phyloP scores from a whole-genome alignment of 208 protist genomes.

The Trypanosoma avium region DNA sequence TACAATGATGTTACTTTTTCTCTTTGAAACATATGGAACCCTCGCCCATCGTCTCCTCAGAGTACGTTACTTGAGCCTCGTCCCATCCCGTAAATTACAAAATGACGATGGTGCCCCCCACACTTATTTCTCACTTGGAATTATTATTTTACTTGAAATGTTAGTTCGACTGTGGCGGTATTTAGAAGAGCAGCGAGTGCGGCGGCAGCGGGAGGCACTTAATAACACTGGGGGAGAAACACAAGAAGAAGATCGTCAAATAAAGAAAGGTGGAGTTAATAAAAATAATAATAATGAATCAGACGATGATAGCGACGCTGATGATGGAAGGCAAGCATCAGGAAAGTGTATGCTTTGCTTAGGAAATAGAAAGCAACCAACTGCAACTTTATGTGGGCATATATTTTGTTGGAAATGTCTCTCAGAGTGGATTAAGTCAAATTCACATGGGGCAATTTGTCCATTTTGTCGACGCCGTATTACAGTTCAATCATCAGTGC shows the following conservation, averaged over 20 bases:
- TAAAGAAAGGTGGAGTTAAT: too few species aligned
- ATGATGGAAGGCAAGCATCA: slow-evolving; percentile 29
- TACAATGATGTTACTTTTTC: slow-evolving; percentile 56
- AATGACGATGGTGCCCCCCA: slow-evolving; percentile 56
- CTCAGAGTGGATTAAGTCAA: slow-evolving; percentile 83
- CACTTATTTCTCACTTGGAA: slow-evolving; percentile 66
- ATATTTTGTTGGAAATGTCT: slow-evolving; percentile 91
- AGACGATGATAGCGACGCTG: slow-evolving; percentile 40
- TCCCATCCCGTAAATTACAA: slow-evolving; percentile 50
- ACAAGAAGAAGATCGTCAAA: too few species aligned
- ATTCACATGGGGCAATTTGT: slow-evolving; percentile 69
- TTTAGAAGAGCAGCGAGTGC: slow-evolving; percentile 25
- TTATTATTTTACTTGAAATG: slow-evolving; percentile 74
- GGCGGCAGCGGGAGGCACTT: background rate
- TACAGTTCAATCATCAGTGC: slow-evolving; percentile 69
- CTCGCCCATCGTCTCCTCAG: slow-evolving; percentile 62
- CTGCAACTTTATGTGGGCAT: slow-evolving; percentile 81
- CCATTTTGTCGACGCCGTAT: slow-evolving; percentile 88
- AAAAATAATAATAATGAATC: slow-evolving; percentile 8
- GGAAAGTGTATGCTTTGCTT: slow-evolving; percentile 90
- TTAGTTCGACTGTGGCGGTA: slow-evolving; percentile 76
- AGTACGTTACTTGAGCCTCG: slow-evolving; percentile 73
- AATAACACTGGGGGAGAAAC: slow-evolving; percentile 8
- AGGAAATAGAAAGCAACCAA: slow-evolving; percentile 67
- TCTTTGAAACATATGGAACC: slow-evolving; percentile 83